These are phyloP conservation scores for Salix viminalis DNA, from an alignment of 345 rosid genomes.

Conservation along the genomic window DNA sequence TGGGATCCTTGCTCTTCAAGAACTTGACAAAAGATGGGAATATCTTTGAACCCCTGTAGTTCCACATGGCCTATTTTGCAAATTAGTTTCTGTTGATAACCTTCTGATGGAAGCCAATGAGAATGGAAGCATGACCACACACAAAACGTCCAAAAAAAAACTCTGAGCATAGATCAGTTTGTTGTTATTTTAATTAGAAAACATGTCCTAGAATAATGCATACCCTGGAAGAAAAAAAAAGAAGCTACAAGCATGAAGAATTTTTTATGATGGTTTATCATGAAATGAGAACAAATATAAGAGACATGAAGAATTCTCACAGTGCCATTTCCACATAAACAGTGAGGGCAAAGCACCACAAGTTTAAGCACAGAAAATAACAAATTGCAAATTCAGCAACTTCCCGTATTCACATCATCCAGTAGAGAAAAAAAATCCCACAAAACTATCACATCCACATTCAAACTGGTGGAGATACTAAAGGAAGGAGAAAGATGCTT, in stretches of 20 bases:
- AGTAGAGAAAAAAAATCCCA: background rate
- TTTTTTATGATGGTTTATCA: background rate
- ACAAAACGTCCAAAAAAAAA: background rate
- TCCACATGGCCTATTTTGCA: background rate
- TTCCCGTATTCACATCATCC: background rate
- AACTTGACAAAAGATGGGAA: conserved; percentile 56
- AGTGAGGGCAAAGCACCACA: background rate
- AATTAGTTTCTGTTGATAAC: background rate
- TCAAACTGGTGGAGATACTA: background rate
- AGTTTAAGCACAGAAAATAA: background rate
- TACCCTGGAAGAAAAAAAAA: background rate
- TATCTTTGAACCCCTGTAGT: conserved; percentile 63
- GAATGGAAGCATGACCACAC: background rate
- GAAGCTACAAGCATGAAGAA: background rate
- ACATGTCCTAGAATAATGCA: background rate
- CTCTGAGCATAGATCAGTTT: background rate
- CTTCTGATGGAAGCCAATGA: background rate
- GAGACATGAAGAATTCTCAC: background rate
- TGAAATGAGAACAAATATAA: background rate
- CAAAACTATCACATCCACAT: background rate
- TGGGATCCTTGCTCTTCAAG: conserved; percentile 81
- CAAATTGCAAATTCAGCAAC: background rate
- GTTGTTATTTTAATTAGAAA: background rate
- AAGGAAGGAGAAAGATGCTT: conserved; percentile 3
- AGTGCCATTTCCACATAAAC: background rate